Conservation (phyloP, 371 early-diverging fungal genomes). For the Apophysomyces sp. region DNA sequence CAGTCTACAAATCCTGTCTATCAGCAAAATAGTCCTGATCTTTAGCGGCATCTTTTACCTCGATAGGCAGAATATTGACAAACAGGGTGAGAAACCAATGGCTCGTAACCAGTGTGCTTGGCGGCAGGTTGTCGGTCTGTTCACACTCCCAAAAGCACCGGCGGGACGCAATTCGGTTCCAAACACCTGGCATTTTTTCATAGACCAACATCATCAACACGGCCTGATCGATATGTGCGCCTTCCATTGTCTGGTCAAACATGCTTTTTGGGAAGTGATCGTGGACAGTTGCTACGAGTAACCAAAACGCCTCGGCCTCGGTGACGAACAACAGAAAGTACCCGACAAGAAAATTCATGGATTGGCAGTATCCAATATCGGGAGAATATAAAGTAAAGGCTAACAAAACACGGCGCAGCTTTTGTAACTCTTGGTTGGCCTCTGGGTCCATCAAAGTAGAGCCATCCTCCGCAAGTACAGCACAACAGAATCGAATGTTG, state of each 20-base stretch:
- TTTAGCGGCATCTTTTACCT: constrained; percentile 37
- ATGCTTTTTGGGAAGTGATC: constrained; percentile 71
- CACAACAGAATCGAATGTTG: constrained; percentile 64
- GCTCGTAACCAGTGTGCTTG: constrained; percentile 72
- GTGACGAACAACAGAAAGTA: constrained; percentile 69
- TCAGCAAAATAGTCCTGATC: not conserved
- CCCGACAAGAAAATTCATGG: constrained; percentile 78
- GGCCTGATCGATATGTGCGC: constrained; percentile 70
- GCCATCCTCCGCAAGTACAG: constrained; percentile 28
- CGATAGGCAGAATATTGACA: constrained; percentile 74
- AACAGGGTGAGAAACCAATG: constrained; percentile 84
- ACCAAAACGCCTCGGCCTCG: constrained; percentile 82
- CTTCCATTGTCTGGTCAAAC: constrained; percentile 76
- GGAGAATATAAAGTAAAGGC: constrained; percentile 64
- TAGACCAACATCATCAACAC: constrained; percentile 64
- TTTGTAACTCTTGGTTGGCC: constrained; percentile 50
- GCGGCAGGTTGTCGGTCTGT: constrained; percentile 53
- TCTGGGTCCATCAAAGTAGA: constrained; percentile 33
- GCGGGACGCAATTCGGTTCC: constrained; percentile 50
- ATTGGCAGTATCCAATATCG: constrained; percentile 81
- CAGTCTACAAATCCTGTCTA: constrained; percentile 35
- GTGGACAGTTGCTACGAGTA: constrained; percentile 68
- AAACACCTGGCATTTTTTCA: constrained; percentile 57
- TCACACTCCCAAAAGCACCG: constrained; percentile 52
- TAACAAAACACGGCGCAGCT: constrained; percentile 68